Evolutionary conservation across 495 filamentous ascomycete species (phyloP).

Genomic region (Talaromyces borbonicus): DNA sequence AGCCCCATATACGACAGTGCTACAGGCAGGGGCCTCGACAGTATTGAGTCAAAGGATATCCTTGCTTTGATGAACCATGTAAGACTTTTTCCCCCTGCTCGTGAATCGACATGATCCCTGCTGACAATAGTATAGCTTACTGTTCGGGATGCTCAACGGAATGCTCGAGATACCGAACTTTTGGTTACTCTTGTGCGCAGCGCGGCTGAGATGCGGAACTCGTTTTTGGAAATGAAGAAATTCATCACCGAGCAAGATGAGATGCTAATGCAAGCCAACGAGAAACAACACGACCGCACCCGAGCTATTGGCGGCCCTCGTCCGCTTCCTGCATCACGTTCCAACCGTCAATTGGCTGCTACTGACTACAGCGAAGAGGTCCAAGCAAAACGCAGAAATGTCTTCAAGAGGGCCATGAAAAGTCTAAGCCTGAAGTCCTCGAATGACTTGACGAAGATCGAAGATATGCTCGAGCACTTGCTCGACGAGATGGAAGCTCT

Average conservation of each 20-base stretch:
- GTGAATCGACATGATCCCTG: conserved; percentile 2
- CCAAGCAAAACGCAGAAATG: conserved; percentile 70
- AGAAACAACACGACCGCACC: conserved; percentile 76
- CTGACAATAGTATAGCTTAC: conserved; percentile 57
- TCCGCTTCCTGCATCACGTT: conserved; percentile 56
- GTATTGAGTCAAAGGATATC: conserved; percentile 95
- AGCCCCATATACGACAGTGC: conserved; percentile 87
- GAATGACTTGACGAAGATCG: conserved; percentile 83
- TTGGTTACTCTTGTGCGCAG: conserved; percentile 87
- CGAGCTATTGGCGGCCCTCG: conserved; percentile 80
- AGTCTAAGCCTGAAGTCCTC: conserved; percentile 76
- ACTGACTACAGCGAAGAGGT: conserved; percentile 63
- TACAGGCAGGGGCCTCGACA: conserved; percentile 79
- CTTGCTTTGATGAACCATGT: conserved; percentile 96
- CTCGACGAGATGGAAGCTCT: conserved; percentile 85
- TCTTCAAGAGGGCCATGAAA: conserved; percentile 86
- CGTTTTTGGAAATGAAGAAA: conserved; percentile 93
- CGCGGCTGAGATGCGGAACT: conserved; percentile 94
- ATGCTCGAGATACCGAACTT: conserved; percentile 94
- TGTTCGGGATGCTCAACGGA: conserved; percentile 92
- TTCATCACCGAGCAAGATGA: conserved; percentile 81
- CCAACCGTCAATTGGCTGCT: conserved; percentile 42
- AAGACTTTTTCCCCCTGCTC: conserved; percentile 24
- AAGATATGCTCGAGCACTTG: conserved; percentile 89
- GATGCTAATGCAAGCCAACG: conserved; percentile 69